These are phyloP conservation scores for Botrytis galanthina DNA, from an alignment of 2,329 filamentous ascomycete species.

Conservation along the genomic window DNA sequence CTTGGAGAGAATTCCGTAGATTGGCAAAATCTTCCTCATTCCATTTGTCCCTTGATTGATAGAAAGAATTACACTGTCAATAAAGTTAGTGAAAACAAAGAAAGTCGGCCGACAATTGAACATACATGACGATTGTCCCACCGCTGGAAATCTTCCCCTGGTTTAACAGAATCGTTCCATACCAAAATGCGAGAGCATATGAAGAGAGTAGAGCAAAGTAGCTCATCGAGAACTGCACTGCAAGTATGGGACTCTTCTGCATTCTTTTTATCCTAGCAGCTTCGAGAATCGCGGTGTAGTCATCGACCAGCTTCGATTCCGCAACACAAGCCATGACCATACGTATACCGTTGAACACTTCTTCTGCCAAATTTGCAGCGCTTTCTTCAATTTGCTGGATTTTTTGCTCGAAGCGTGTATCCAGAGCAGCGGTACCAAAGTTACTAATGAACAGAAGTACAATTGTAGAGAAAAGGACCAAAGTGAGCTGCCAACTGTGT, in stretches of 20 bases:
- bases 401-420: constrained; percentile 9
- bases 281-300: background rate
- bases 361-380: background rate
- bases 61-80: background rate
- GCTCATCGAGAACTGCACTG: constrained; percentile 11
- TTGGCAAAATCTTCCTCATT: constrained; percentile 3
- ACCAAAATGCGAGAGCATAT: constrained; percentile 22
- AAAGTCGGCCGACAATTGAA: background rate
- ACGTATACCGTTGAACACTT: background rate
- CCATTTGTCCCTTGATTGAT: constrained; percentile 13
- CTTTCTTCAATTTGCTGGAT: constrained; percentile 3
- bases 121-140: constrained; percentile 8
- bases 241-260: constrained; percentile 15
- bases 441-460: constrained; percentile 15
- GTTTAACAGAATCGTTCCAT: constrained; percentile 17
- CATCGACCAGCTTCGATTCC: background rate
- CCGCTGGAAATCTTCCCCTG: constrained; percentile 9
- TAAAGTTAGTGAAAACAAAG: background rate
- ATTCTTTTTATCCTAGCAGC: background rate
- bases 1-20: constrained; percentile 6
- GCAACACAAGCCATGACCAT: constrained; percentile 12
- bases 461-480: constrained; percentile 79
- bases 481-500: constrained; percentile 84
- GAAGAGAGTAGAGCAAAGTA: constrained; percentile 18
- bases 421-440: constrained; percentile 5